phyloP scores from a whole-genome alignment of 2,329 filamentous ascomycete species.

The Fusarium odoratissimum region DNA sequence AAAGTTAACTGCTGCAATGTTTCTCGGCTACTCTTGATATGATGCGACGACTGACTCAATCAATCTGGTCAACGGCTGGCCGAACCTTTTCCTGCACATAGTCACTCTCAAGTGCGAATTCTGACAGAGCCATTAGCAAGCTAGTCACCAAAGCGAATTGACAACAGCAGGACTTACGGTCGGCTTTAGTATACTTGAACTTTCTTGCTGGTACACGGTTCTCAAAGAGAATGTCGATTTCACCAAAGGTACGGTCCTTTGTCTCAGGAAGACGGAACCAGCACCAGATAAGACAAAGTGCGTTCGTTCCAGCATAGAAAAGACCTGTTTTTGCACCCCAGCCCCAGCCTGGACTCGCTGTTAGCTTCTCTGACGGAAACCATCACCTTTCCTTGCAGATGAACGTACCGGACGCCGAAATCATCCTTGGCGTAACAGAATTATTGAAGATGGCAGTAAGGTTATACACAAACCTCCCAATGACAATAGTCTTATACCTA shows the following conservation, averaged over 20 bases:
- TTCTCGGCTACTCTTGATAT: too few species aligned
- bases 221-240: constrained; percentile 45
- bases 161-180: constrained; percentile 21
- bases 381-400: background rate
- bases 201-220: constrained; percentile 39
- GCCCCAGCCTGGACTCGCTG: background rate
- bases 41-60: fast-evolving
- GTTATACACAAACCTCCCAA: constrained; percentile 58
- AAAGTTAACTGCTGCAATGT: too few species aligned
- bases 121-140: background rate
- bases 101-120: background rate
- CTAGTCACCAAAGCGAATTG: fast-evolving
- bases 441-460: constrained; percentile 55
- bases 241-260: constrained; percentile 45
- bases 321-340: constrained; percentile 55
- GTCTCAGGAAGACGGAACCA: constrained; percentile 48
- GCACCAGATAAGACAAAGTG: constrained; percentile 54
- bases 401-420: constrained; percentile 17
- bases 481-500: constrained; percentile 58
- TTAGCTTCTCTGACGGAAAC: background rate
- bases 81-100: background rate
- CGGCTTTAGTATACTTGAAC: constrained; percentile 46
- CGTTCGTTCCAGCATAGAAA: constrained; percentile 47
- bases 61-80: background rate
- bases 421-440: constrained; percentile 52